phyloP scores from a whole-genome alignment of 768 basidiomycete species.

The Bullera alba region DNA sequence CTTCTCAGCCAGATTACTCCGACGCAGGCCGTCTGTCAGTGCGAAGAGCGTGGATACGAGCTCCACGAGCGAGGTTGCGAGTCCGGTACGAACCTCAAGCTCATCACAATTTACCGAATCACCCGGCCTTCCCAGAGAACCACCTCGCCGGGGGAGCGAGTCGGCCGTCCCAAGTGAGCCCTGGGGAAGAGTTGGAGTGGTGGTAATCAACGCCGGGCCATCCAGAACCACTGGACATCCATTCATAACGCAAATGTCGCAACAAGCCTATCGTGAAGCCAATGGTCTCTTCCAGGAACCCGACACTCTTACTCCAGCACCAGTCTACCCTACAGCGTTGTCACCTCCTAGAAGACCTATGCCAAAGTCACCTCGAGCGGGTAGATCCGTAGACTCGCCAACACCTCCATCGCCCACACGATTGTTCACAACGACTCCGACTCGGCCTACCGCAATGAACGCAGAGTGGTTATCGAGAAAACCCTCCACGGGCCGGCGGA shows the following conservation, averaged over 20 bases:
- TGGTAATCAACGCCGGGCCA: background rate
- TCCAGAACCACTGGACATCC: background rate
- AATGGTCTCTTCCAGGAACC: background rate
- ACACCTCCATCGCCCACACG: conserved; percentile 2
- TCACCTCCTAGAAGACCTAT: conserved; percentile 27
- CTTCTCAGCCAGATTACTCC: no score
- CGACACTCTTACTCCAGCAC: background rate
- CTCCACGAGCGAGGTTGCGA: no score
- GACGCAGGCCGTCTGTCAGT: no score
- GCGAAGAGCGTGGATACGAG: no score
- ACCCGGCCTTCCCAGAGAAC: no score
- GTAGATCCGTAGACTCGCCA: background rate
- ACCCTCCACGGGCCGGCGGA: conserved; percentile 3
- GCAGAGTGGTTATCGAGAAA: conserved; percentile 23
- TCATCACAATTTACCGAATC: no score
- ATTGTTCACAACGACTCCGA: background rate
- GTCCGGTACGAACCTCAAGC: no score
- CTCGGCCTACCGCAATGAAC: background rate
- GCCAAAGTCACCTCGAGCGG: conserved; percentile 17
- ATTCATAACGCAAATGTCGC: background rate
- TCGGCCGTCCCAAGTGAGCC: no score
- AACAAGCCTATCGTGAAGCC: background rate
- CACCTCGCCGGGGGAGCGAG: no score
- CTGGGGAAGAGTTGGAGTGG: no score
- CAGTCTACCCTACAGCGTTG: conserved; percentile 10